Evolutionary conservation across 768 basidiomycete genomes (phyloP).

Genomic region (Cubamyces lactineus): DNA sequence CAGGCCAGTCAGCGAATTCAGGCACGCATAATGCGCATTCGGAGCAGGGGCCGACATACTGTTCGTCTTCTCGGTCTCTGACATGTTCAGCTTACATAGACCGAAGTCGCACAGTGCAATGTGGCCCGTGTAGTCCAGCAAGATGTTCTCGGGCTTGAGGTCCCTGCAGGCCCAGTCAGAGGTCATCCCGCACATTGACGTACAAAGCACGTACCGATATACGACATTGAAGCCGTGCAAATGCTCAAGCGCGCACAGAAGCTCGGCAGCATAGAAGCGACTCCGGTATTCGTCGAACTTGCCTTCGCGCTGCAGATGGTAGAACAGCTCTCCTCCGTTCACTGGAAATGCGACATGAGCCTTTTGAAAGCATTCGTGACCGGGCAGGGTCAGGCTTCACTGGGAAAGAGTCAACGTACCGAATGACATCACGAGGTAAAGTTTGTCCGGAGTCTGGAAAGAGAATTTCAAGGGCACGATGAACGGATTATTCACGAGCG

Average conservation of each 20-base stretch:
- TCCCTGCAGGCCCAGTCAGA: slow-evolving; percentile 53
- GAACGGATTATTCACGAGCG: slow-evolving; percentile 97
- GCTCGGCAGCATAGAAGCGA: slow-evolving; percentile 97
- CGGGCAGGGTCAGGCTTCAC: neutral
- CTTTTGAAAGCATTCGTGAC: neutral
- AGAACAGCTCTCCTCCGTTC: slow-evolving; percentile 97
- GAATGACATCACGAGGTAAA: slow-evolving; percentile 97
- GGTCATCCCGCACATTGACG: neutral
- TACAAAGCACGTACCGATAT: slow-evolving; percentile 67
- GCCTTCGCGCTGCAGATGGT: slow-evolving; percentile 95
- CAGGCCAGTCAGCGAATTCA: slow-evolving; percentile 21
- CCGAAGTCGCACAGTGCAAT: slow-evolving; percentile 98
- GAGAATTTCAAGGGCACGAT: slow-evolving; percentile 99
- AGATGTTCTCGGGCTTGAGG: slow-evolving; percentile 97
- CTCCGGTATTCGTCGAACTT: slow-evolving; percentile 93
- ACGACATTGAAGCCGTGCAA: slow-evolving; percentile 98
- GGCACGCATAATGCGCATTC: slow-evolving; percentile 12
- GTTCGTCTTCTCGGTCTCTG: slow-evolving; percentile 95
- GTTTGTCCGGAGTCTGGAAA: slow-evolving; percentile 96
- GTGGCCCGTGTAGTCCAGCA: slow-evolving; percentile 96
- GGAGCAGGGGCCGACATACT: slow-evolving; percentile 51
- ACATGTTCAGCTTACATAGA: slow-evolving; percentile 97
- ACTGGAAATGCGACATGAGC: slow-evolving; percentile 48
- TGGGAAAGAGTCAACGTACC: slow-evolving; percentile 49
- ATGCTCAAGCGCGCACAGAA: slow-evolving; percentile 93